Conservation (phyloP, 1,284 basidiomycete genomes). For the Phlebopus sp. region DNA sequence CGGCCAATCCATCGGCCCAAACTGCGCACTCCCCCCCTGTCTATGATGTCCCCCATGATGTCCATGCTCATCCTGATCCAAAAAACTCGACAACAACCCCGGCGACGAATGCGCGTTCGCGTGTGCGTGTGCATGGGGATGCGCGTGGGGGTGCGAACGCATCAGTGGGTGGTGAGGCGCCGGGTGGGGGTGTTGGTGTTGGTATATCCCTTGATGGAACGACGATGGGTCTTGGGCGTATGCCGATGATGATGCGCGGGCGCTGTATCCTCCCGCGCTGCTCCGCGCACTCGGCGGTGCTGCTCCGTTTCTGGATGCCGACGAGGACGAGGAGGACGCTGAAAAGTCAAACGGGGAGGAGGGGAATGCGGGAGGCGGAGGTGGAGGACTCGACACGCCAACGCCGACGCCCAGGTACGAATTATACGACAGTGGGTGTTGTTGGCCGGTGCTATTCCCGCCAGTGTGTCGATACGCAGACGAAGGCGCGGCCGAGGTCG, state of each 20-base stretch:
- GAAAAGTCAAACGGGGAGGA: slow-evolving; percentile 30
- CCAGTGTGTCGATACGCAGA: slow-evolving; percentile 28
- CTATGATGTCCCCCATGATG: slow-evolving; percentile 15
- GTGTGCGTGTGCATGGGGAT: slow-evolving; percentile 19
- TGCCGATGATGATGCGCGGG: slow-evolving; percentile 22
- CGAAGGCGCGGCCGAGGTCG: slow-evolving; percentile 27
- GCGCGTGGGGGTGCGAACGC: slow-evolving; percentile 21
- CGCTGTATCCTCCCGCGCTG: slow-evolving; percentile 24
- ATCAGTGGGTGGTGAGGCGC: slow-evolving; percentile 32
- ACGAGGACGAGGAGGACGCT: slow-evolving; percentile 27
- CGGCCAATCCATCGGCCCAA: slow-evolving; percentile 28
- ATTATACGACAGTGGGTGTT: slow-evolving; percentile 26
- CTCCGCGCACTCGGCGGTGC: slow-evolving; percentile 8
- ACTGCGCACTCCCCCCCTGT: slow-evolving; percentile 10
- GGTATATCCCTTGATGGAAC: slow-evolving; percentile 27
- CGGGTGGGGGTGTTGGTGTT: too few relatives aligned
- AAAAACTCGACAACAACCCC: slow-evolving; percentile 28
- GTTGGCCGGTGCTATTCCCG: slow-evolving; percentile 29
- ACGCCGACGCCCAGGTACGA: slow-evolving; percentile 24
- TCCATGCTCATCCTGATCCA: slow-evolving; percentile 28
- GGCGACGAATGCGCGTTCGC: slow-evolving; percentile 13
- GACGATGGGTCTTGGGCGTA: slow-evolving; percentile 31
- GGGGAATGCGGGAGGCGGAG: slow-evolving; percentile 23
- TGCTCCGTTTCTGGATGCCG: slow-evolving; percentile 15
- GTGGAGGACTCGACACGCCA: slow-evolving; percentile 23